Base-by-base conservation (phyloP, 192 early-diverging fungal genomes). In the Coemansia reversa region DNA sequence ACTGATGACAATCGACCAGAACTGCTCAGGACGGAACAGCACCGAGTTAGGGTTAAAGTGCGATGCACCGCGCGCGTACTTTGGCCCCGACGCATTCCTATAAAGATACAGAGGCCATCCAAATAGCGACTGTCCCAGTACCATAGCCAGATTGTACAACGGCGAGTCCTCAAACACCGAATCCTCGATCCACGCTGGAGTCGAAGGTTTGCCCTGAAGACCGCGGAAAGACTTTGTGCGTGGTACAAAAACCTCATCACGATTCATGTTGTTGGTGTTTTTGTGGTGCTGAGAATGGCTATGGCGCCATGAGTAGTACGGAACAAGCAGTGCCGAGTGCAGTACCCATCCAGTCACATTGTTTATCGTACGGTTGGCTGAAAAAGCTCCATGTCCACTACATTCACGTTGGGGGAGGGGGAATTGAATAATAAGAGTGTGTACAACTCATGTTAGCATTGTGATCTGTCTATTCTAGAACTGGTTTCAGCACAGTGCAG, bases 231-330 rank as follows among this genome's bases (percentile, higher is more conserved):
- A 76, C 64, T 92, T 87, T 65, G 87, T 90, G 65, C 81, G 79
- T 19, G 95, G 95, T 8, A 97, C 91, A 84, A 96, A 98, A 48
- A 98, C 96, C 82, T 95, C 91, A 73, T 98, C 96, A 75, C 90
- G 91, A 47, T 81, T 83, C 89, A 98, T 87, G 82, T 94, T 89
- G 63, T 86, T 89, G 51, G 91, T 95, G 65, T 86, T 85, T 61
- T 96, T 95, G 84, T 98, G 96, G 84, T 98, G 96, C 72, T 86
- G 88, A 33, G 88, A 91, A 77, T 98, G 95, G 25, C 90, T 86
- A 80, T 88, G 88, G 72, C 90, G 89, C 95, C 95, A 98, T 28
- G 95, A 91, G 78, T 90, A 91, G 82, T 87, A 98, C 18, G 96
- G 96, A 29, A 98, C 96, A 52, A 98, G 83, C 20, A 96, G 83